A percentile compares a stretch with the other conserved stretches of the same genome.
Conservation (phyloP, 176 grass and related monocot genomes). For the Bonia amplexicaulis region DNA sequence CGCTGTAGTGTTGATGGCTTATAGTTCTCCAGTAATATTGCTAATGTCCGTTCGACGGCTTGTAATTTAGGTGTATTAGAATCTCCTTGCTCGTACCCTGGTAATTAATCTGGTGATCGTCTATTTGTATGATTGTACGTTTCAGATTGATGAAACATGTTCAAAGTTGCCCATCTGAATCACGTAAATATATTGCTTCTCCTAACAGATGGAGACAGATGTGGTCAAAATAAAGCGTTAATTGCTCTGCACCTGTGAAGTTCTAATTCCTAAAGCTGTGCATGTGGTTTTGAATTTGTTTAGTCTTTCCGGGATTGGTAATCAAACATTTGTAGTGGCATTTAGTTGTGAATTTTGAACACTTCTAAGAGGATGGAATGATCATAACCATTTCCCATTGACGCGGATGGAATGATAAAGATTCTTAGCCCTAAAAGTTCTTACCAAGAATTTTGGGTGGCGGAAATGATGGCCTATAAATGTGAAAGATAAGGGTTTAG, state of each 20-base stretch:
- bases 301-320: neutral
- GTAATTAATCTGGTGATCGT: slow-evolving; percentile 17
- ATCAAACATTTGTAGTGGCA: neutral
- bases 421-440: too few species aligned
- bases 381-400: too few species aligned
- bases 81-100: neutral
- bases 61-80: slow-evolving; percentile 37
- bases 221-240: neutral
- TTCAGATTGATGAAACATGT: slow-evolving; percentile 21
- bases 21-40: slow-evolving; percentile 48
- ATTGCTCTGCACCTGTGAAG: neutral
- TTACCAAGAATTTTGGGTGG: too few species aligned
- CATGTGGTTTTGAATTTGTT: neutral
- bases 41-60: slow-evolving; percentile 22
- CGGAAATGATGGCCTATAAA: too few species aligned
- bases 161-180: slow-evolving; percentile 19
- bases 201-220: neutral
- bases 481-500: too few species aligned
- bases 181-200: neutral
- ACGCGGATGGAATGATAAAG: too few species aligned
- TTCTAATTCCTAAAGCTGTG: neutral
- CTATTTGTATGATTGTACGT: slow-evolving; percentile 29
- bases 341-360: too few species aligned
- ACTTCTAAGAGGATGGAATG: too few species aligned
- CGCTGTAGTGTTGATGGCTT: slow-evolving; percentile 30